These are phyloP conservation scores for Fusarium udum DNA, from an alignment of 2,329 filamentous ascomycete genomes.

Conservation along the genomic window DNA sequence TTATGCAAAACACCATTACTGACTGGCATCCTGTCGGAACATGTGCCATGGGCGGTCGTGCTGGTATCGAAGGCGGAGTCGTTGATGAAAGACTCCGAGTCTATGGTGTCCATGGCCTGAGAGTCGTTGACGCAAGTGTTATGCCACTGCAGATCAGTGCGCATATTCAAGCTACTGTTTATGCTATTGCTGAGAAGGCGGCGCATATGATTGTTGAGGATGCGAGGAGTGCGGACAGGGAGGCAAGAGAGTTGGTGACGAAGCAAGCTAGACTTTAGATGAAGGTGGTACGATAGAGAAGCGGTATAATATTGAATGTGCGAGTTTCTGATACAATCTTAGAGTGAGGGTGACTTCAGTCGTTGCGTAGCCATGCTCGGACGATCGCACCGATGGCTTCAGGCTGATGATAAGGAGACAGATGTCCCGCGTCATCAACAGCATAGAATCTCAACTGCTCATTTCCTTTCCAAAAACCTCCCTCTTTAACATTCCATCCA, in stretches of 20 bases:
- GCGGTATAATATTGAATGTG: rapidly evolving
- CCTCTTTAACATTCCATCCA: background rate
- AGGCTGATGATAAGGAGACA: slow-evolving; percentile 18
- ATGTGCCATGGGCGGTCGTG: slow-evolving; percentile 47
- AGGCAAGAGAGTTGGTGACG: background rate
- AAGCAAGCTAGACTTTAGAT: slow-evolving; percentile 9
- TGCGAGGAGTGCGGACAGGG: background rate
- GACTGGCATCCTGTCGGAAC: slow-evolving; percentile 54
- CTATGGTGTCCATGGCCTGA: slow-evolving; percentile 43
- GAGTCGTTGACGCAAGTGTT: slow-evolving; percentile 45
- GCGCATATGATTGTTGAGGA: slow-evolving; percentile 42
- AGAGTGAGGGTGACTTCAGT: background rate
- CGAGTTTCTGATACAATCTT: rapidly evolving
- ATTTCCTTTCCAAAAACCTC: slow-evolving; percentile 25
- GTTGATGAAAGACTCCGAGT: slow-evolving; percentile 45
- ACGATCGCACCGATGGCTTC: slow-evolving; percentile 14
- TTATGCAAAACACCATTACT: slow-evolving; percentile 43
- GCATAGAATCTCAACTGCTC: slow-evolving; percentile 18
- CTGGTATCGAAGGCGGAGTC: slow-evolving; percentile 45
- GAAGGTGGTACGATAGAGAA: background rate
- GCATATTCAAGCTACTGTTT: slow-evolving; percentile 49
- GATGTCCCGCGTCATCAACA: slow-evolving; percentile 25
- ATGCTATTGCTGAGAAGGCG: slow-evolving; percentile 49
- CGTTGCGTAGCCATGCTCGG: slow-evolving; percentile 11
- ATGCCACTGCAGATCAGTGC: slow-evolving; percentile 45